Conservation (phyloP, 1,284 basidiomycete genomes). For the Cutaneotrichosporon spelunceum region DNA sequence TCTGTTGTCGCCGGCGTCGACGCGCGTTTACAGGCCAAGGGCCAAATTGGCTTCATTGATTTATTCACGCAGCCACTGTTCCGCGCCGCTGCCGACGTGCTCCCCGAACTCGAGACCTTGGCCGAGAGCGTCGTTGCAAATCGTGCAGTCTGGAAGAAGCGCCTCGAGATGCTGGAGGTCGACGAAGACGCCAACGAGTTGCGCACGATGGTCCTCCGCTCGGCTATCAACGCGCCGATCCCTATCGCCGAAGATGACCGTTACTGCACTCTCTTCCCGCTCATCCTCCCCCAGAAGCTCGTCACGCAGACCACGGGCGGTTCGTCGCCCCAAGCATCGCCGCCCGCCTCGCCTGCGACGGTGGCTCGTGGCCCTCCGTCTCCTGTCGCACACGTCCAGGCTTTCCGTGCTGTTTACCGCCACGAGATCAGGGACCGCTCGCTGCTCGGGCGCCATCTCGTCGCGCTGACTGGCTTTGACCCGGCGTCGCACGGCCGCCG, state of each 20-base stretch:
- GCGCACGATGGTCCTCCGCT: conserved; percentile 17
- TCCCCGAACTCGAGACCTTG: conserved; percentile 69
- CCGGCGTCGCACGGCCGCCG: conserved; percentile 8
- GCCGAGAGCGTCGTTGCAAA: conserved; percentile 65
- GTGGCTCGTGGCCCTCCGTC: conserved; percentile 1
- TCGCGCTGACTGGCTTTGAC: conserved; percentile 21
- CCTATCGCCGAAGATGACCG: conserved; percentile 41
- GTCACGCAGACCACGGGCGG: conserved; percentile 17
- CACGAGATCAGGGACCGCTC: conserved; percentile 18
- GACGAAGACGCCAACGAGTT: conserved; percentile 15
- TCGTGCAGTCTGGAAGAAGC: conserved; percentile 62
- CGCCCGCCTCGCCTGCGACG: conserved; percentile 9
- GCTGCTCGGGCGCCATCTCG: conserved; percentile 14
- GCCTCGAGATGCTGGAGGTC: conserved; percentile 53
- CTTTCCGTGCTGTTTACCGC: conserved; percentile 18
- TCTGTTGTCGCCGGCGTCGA: conserved; percentile 64
- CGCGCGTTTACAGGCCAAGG: conserved; percentile 66
- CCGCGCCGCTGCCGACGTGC: conserved; percentile 64
- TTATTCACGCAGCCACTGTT: conserved; percentile 78
- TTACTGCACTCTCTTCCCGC: conserved; percentile 51
- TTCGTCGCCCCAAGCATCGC: conserved; percentile 19
- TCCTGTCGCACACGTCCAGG: conserved; percentile 10
- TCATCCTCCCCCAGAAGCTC: conserved; percentile 45
- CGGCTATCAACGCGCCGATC: conserved; percentile 33
- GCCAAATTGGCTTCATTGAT: conserved; percentile 85